A percentile compares a stretch with the other conserved stretches of the same genome.
These are phyloP conservation scores for Colletotrichum gigasporum DNA, from an alignment of 2,329 filamentous ascomycete species.

Conservation along the genomic window DNA sequence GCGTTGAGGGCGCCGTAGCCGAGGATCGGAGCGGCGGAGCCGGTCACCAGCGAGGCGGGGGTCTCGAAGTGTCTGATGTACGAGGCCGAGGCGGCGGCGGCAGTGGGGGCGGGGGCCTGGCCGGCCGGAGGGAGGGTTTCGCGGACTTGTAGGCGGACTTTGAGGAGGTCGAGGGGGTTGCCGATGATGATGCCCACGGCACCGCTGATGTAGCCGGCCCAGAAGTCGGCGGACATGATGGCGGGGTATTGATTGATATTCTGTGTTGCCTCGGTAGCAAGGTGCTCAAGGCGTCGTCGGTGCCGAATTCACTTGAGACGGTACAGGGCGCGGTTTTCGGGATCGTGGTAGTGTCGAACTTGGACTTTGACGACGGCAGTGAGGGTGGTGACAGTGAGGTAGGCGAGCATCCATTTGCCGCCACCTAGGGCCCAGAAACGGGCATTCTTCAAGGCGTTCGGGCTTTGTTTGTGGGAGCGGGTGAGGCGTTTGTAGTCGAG, in stretches of 20 bases:
- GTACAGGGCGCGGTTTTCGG: slow-evolving; percentile 19
- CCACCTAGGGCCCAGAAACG: slow-evolving; percentile 32
- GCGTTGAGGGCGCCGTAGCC: slow-evolving; percentile 93
- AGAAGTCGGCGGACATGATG: slow-evolving; percentile 87
- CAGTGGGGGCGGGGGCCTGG: slow-evolving; percentile 20
- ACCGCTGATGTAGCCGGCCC: slow-evolving; percentile 90
- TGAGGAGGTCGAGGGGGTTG: slow-evolving; percentile 56
- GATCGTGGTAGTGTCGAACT: slow-evolving; percentile 29
- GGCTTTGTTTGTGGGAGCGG: slow-evolving; percentile 23
- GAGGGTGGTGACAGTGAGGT: slow-evolving; percentile 28
- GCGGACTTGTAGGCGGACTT: slow-evolving; percentile 80
- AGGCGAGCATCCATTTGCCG: slow-evolving; percentile 33
- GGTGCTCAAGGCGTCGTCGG: not conserved
- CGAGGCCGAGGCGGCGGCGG: slow-evolving; percentile 32
- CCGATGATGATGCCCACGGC: slow-evolving; percentile 69
- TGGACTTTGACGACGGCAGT: slow-evolving; percentile 30
- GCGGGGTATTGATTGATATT: not conserved
- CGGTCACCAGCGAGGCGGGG: slow-evolving; percentile 59
- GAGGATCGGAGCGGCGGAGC: slow-evolving; percentile 84
- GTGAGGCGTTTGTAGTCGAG: slow-evolving; percentile 33
- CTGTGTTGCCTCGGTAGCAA: no score
- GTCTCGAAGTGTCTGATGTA: slow-evolving; percentile 45
- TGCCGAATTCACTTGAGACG: not conserved
- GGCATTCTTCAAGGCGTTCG: slow-evolving; percentile 33
- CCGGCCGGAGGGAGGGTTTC: not conserved